Percentiles rank a stretch among this genome's conserved stretches.
Evolutionary conservation across 2,329 filamentous ascomycete genomes (phyloP).

Genomic region (Tolypocladium capitatum): DNA sequence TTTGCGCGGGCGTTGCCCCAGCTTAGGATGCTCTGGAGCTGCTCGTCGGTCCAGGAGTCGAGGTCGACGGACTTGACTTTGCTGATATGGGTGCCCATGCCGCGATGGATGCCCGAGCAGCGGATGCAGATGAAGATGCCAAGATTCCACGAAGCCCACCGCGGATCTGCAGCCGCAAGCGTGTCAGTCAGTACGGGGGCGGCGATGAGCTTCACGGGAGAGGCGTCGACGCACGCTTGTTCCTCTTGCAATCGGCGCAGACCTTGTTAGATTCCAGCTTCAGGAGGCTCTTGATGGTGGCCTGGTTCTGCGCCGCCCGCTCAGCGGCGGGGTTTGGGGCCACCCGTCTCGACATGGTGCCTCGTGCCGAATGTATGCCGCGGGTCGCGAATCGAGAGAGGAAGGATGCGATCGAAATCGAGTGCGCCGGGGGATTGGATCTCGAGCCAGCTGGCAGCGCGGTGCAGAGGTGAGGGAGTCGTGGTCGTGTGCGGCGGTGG

Average conservation of each 20-base stretch:
- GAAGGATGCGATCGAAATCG: not conserved
- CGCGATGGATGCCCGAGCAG: constrained; percentile 95
- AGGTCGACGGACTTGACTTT: constrained; percentile 96
- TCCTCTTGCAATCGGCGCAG: constrained; percentile 97
- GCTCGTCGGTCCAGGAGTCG: constrained; percentile 97
- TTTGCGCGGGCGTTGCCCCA: constrained; percentile 97
- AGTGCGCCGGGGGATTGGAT: not conserved
- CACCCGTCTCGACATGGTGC: constrained; percentile 59
- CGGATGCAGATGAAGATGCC: constrained; percentile 96
- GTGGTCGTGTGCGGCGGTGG: not conserved
- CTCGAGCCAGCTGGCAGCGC: not conserved
- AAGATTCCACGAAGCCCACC: constrained; percentile 99
- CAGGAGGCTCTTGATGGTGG: constrained; percentile 84
- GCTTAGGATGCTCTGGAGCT: constrained; percentile 81
- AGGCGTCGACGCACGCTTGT: constrained; percentile 61
- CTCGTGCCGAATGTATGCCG: not conserved
- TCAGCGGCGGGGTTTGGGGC: constrained; percentile 67
- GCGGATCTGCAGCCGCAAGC: constrained; percentile 50
- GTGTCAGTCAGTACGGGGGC: not conserved
- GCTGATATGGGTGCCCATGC: constrained; percentile 98
- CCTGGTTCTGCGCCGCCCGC: constrained; percentile 82
- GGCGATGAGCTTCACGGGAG: not conserved
- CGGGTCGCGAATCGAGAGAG: not conserved
- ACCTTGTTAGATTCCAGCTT: constrained; percentile 94
- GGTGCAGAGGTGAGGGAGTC: not conserved